Percentiles rank a stretch among this genome's conserved stretches.
These are phyloP conservation scores for Sporisorium graminicola DNA, from an alignment of 1,284 basidiomycete species.

Conservation along the genomic window DNA sequence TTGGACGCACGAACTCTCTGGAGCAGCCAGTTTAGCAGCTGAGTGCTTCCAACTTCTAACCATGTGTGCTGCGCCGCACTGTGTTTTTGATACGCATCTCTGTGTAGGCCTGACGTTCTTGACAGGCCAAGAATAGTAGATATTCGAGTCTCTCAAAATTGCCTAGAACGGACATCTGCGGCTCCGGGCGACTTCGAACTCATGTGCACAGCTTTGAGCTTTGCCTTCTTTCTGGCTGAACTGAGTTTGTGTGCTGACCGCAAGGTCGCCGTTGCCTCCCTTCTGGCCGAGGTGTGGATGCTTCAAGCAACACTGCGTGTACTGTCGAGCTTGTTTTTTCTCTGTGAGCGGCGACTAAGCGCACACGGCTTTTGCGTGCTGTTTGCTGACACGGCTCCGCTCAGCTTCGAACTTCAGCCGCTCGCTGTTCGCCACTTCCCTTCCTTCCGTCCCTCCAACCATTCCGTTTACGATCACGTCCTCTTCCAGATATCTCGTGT, in stretches of 20 bases:
- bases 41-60: conserved; percentile 1
- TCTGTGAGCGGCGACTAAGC: too few relatives aligned
- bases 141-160: not conserved
- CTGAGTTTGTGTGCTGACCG: too few relatives aligned
- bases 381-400: too few relatives aligned
- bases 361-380: too few relatives aligned
- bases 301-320: not conserved
- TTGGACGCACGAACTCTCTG: not conserved
- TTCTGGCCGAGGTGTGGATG: not conserved
- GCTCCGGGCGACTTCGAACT: too few relatives aligned
- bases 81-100: too few relatives aligned
- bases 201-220: too few relatives aligned
- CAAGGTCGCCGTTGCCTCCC: not conserved
- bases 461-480: conserved; percentile 7
- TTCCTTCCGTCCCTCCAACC: conserved; percentile 12
- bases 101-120: not conserved
- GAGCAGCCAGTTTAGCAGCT: not conserved
- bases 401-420: too few relatives aligned
- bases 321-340: not conserved
- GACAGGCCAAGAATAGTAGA: not conserved
- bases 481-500: not conserved
- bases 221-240: too few relatives aligned
- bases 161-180: not conserved
- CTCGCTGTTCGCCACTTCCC: not conserved
- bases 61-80: not conserved